These are phyloP conservation scores for Suhomyces tanzawaensis DNA, from an alignment of 805 yeast genomes.

Conservation along the genomic window DNA sequence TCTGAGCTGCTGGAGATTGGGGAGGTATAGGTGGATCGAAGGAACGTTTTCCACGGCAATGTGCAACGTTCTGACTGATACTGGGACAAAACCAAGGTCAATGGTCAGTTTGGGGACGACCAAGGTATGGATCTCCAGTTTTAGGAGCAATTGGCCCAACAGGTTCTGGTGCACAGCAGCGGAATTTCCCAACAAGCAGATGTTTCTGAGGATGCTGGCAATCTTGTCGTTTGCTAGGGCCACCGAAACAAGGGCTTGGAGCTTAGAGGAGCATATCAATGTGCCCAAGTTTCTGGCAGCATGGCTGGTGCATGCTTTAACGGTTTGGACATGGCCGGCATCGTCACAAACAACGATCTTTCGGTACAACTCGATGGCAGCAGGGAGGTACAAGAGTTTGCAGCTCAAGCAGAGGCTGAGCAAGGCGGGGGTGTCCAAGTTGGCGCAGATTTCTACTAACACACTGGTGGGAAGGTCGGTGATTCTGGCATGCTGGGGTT, in stretches of 20 bases:
- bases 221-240: slow-evolving; percentile 11
- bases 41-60: slow-evolving; percentile 1
- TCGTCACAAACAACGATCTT: slow-evolving; percentile 20
- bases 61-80: slow-evolving; percentile 1
- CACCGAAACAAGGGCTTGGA: slow-evolving; percentile 13
- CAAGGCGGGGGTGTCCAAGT: slow-evolving; percentile 20
- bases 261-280: slow-evolving; percentile 11
- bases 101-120: background rate
- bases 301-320: slow-evolving; percentile 9
- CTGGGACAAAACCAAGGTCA: background rate
- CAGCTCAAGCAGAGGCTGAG: slow-evolving; percentile 20
- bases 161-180: background rate
- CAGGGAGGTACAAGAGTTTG: slow-evolving; percentile 24
- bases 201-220: slow-evolving; percentile 10
- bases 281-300: slow-evolving; percentile 19
- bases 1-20: slow-evolving; percentile 13
- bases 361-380: slow-evolving; percentile 21
- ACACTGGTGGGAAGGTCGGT: slow-evolving; percentile 20
- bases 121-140: slow-evolving; percentile 3
- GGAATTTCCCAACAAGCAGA: slow-evolving; percentile 10
- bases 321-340: slow-evolving; percentile 3
- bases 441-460: slow-evolving; percentile 18
- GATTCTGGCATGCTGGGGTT: no score
- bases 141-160: background rate
- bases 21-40: slow-evolving; percentile 3